Percentiles rank a stretch among this genome's conserved stretches.
Conservation (phyloP, 2,329 filamentous ascomycete species). For the Chrysosporium keratinophilum region DNA sequence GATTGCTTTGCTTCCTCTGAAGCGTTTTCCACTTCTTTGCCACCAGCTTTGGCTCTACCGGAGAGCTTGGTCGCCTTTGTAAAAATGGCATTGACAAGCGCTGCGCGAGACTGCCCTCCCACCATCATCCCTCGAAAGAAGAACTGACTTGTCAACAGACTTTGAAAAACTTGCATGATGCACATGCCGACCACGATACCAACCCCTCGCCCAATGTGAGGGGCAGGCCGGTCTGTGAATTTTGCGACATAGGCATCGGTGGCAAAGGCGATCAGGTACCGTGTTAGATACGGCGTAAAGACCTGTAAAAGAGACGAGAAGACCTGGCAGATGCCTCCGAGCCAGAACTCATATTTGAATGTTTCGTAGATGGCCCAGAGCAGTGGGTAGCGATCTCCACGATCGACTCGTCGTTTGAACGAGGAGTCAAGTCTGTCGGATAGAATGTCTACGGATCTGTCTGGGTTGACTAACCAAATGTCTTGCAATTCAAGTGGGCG, state of each 20-base stretch:
- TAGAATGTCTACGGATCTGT: constrained; percentile 61
- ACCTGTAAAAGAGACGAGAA: constrained; percentile 63
- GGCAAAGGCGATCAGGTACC: constrained; percentile 79
- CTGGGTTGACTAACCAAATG: constrained; percentile 79
- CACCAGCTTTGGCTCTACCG: constrained; percentile 75
- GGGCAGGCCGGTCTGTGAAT: constrained; percentile 43
- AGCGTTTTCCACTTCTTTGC: constrained; percentile 41
- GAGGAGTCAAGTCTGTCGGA: constrained; percentile 55
- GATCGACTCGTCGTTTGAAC: constrained; percentile 57
- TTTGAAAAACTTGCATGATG: constrained; percentile 73
- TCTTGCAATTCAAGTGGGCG: constrained; percentile 73
- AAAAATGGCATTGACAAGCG: constrained; percentile 77
- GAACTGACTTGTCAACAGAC: constrained; percentile 75
- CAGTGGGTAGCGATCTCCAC: constrained; percentile 62
- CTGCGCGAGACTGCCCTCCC: constrained; percentile 70
- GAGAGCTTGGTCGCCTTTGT: constrained; percentile 88
- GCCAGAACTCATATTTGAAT: constrained; percentile 71
- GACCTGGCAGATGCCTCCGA: constrained; percentile 70
- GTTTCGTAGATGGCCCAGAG: constrained; percentile 76
- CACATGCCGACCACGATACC: constrained; percentile 78
- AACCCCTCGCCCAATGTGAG: constrained; percentile 63
- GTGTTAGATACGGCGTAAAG: constrained; percentile 71
- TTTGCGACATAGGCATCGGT: constrained; percentile 63
- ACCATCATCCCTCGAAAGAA: constrained; percentile 88
- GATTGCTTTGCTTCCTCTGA: constrained; percentile 43